These are phyloP conservation scores for Eucalyptus globulus DNA, from an alignment of 345 rosid species.

Conservation along the genomic window DNA sequence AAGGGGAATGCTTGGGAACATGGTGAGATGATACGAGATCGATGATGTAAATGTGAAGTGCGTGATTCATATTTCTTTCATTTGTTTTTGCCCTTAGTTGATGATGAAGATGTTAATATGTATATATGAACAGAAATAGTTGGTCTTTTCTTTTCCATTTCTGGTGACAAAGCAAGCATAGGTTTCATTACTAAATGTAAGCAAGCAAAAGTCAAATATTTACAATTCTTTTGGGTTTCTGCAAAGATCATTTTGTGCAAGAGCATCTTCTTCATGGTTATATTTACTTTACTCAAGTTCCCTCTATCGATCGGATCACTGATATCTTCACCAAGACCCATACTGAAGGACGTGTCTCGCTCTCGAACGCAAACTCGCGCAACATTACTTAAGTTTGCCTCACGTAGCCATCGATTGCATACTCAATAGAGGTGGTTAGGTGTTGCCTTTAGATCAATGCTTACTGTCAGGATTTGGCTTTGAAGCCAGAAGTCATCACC, in stretches of 20 bases:
- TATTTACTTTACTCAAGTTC: not conserved
- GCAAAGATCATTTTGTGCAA: not conserved
- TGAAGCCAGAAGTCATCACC: not conserved
- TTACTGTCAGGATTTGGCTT: not conserved
- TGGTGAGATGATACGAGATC: not conserved
- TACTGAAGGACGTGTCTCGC: not conserved
- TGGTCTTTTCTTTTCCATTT: not conserved
- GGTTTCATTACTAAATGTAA: not conserved
- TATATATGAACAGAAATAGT: not conserved
- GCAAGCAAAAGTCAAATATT: not conserved
- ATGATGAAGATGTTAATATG: not conserved
- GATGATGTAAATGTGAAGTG: not conserved
- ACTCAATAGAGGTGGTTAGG: not conserved
- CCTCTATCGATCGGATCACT: not conserved
- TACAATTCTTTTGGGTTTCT: not conserved
- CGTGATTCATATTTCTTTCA: not conserved
- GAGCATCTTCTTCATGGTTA: not conserved
- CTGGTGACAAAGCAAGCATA: not conserved
- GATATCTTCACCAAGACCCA: not conserved
- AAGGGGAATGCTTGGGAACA: not conserved
- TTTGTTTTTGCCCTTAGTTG: not conserved
- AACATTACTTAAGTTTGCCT: not conserved
- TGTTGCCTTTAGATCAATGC: not conserved
- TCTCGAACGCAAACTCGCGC: not conserved
- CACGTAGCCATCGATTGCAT: not conserved